Conservation (phyloP, 768 basidiomycete genomes). For the Amanita fuliginea region DNA sequence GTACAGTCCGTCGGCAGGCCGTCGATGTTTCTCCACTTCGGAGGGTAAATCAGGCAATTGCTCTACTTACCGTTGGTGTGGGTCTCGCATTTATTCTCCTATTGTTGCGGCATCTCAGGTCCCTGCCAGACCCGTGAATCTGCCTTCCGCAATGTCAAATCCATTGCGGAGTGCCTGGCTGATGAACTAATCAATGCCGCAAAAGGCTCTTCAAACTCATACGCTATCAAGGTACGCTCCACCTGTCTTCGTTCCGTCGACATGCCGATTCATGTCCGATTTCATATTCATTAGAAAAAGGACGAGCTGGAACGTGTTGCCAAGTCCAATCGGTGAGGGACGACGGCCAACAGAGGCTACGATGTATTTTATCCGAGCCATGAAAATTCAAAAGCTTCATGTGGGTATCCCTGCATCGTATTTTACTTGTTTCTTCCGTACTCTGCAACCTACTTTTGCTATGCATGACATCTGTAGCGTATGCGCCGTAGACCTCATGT, state of each 20-base stretch:
- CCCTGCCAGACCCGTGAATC: slow-evolving; percentile 85
- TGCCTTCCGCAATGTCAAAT: slow-evolving; percentile 99
- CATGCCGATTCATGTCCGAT: neutral
- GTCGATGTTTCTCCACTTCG: slow-evolving; percentile 99
- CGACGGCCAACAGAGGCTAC: neutral
- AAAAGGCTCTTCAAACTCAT: slow-evolving; percentile 99
- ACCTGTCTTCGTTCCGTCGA: neutral
- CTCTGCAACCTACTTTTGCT: neutral
- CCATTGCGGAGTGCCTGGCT: slow-evolving; percentile 96
- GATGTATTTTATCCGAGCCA: neutral
- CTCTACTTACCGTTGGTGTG: slow-evolving; percentile 94
- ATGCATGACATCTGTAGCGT: neutral
- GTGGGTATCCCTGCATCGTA: neutral
- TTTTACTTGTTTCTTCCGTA: neutral
- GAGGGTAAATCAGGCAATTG: slow-evolving; percentile 94
- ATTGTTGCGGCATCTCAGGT: neutral
- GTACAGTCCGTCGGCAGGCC: slow-evolving; percentile 98
- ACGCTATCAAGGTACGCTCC: slow-evolving; percentile 86
- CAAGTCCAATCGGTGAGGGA: slow-evolving; percentile 90
- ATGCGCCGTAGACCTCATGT: neutral
- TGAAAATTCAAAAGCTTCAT: neutral
- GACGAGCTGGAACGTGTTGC: slow-evolving; percentile 99
- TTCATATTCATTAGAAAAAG: slow-evolving; percentile 61
- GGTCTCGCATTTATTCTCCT: slow-evolving; percentile 18
- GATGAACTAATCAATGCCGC: slow-evolving; percentile 99